These are phyloP conservation scores for Hyaloperonospora brassicae DNA, from an alignment of 352 stramenopile species.

Conservation along the genomic window DNA sequence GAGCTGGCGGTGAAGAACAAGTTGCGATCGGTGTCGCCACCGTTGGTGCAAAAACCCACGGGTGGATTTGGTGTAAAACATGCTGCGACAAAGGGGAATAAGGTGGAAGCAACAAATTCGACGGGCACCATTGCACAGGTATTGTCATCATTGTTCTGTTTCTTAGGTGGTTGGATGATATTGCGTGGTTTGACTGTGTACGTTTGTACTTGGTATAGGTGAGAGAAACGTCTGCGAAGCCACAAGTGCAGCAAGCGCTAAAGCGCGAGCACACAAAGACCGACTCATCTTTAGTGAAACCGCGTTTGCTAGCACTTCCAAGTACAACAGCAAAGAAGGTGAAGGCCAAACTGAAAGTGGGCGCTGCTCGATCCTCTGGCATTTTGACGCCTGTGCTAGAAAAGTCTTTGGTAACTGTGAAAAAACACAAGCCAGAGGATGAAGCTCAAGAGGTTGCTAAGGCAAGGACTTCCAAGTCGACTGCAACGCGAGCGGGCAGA, in stretches of 20 bases:
- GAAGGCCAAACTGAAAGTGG: not conserved
- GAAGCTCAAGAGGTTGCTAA: not conserved
- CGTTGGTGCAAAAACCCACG: too few species aligned
- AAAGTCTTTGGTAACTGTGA: not conserved
- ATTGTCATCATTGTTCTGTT: not conserved
- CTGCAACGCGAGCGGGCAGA: too few species aligned
- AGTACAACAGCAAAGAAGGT: conserved; percentile 8
- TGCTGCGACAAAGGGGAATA: conserved; percentile 1
- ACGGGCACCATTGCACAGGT: conserved; percentile 15
- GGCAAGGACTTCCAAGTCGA: too few species aligned
- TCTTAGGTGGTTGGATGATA: not conserved
- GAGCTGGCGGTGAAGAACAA: not conserved
- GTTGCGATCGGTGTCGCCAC: not conserved
- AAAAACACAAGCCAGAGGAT: not conserved
- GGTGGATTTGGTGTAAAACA: too few species aligned
- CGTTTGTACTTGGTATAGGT: not conserved
- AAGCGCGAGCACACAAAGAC: conserved; percentile 2
- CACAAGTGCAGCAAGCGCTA: not conserved
- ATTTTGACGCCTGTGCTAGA: not conserved
- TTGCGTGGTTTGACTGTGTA: not conserved
- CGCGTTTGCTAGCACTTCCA: not conserved
- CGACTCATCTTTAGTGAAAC: not conserved
- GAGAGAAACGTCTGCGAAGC: not conserved
- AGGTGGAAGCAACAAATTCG: conserved; percentile 1
- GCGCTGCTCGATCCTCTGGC: not conserved